Base-by-base conservation (phyloP, 805 yeast species). In the Candida bentonensis region DNA sequence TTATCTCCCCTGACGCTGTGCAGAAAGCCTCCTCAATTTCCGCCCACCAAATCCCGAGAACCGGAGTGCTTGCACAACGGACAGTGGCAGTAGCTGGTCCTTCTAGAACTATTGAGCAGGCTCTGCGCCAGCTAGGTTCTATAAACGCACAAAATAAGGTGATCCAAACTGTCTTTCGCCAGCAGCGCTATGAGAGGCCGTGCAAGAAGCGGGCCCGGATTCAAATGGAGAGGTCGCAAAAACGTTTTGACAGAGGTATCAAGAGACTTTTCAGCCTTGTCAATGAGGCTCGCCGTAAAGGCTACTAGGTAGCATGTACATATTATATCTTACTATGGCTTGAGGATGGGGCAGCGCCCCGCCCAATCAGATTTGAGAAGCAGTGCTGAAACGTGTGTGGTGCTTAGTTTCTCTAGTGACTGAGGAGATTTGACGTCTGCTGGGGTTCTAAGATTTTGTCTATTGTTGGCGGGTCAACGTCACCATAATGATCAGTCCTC, bases 131-230 rank as follows among this genome's bases (percentile, higher is more conserved):
- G 46, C 44, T 61, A 25, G 51, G 51, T 33, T 48, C 44, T 30
- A 42, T 56, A 39, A 60, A 60, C 53, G 42, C 44, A 15, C 47
- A 55, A 41, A 60, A 60, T 50, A 44, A 48, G 20, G 51, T 61
- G 44, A 50, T 51, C 23, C 51, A 55, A 40, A 53, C 51, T 4
- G 47, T 53, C 44, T 42, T 46, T 27, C 46, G 54, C 43, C 64
- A 60, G 46, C 46, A 57, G 41, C 56, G 48, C 44, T 56, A 58
- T 28, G 65, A 60, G 48, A 54, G 58, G 41, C 65, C 65, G 2
- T 61, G 63, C 4, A 61, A 61, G 51, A 57, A 51, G 27, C 47
- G 51, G 43, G 50, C 49, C 47, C 50, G 64, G 39, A 51, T 60
- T 36, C 39, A 53, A 13, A 49, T 59, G 42, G 57, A 55, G 43